Evolutionary conservation across 2,329 filamentous ascomycete genomes (phyloP), one percentile per base, ranked within the genome.

Genomic region (Fusarium redolens): DNA sequence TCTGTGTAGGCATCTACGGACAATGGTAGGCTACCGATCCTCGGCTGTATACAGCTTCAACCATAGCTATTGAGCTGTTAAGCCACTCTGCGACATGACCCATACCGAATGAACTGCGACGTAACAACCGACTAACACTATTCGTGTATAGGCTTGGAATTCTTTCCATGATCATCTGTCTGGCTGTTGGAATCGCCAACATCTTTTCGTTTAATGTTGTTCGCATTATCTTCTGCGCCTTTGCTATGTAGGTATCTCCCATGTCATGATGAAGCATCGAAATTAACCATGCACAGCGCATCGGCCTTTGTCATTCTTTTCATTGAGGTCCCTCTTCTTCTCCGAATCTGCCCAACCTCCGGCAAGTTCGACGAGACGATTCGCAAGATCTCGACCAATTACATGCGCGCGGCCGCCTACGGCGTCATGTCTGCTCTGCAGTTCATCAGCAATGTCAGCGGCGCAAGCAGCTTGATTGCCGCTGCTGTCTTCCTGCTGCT

Each of bases 291-390:
- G 7, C 28, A 47, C 75, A 96, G 93, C 48, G 85, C 88, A 68
- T 94, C 88, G 55, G 88, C 91, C 18, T 90, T 95, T 77, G 78
- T 95, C 77, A 92, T 96, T 79, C 85, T 96, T 79, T 96, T 96
- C 84, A 88, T 96, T 80, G 93, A 99, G 83, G 92, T 99, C 22
- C 96, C 96, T 33, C 92, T 98, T 67, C 93, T 99, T 65, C 92
- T 99, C 70, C 93, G 96, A 84, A 98, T 99, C 85, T 99, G 96
- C 86, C 96, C 96, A 65, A 99, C 96, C 10, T 98, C 96, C 18
- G 84, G 92, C 73, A 91, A 89, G 74, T 99, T 99, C 85, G 96
- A 99, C 82, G 86, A 85, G 75, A 92, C 95, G 81, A 96, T 99
- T 83, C 95, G 96, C 83, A 92, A 90, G 79, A 93, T 99, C 86